Base-by-base conservation (phyloP, 495 filamentous ascomycete genomes). In the Neurospora terricola region DNA sequence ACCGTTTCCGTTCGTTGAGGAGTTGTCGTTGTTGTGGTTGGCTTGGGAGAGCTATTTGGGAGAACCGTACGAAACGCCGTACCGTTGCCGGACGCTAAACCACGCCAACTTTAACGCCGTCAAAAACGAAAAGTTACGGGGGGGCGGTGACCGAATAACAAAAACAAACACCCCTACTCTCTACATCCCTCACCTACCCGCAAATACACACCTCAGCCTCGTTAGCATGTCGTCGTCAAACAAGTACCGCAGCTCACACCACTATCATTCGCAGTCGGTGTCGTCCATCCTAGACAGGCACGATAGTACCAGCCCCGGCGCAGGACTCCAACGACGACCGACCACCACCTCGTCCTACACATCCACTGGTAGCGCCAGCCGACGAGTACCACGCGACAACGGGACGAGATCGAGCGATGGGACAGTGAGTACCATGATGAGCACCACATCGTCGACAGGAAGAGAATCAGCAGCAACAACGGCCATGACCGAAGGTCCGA, bases 401-500 rank as follows among this genome's bases (percentile, higher is more conserved):
- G 54, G 54, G 54, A 84, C 83, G 59, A 77, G 84, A 70, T 83
- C 83, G 42, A 86, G 84, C 78, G 90, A 96, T 83, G 93, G 92
- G 73, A 95, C 92, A 42, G 91, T 92, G 78, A 96, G 91, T 86
- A 94, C 93, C 69, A 80, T 82, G 71, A 87, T 86, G 80, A 91
- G 89, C 84, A 89, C 77, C 81, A 87, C 70, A 16, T 89, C 90
- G 43, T 86, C 80, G 80, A 90, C 91, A 42, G 87, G 88, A 69
- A 84, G 90, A 76, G 89, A 92, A 80, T 95, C 93, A 7, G 88
- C 91, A 70, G 90, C 88, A 21, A 62, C 54, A 34, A 97, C 94
- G 39, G 90, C 92, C 82, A 89, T 96, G 81, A 98, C 94, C 23
- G 84, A 94, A 88, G 92, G 92, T 5, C 94, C 94, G 2, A 90